Conservation (phyloP, 345 rosid species). For the Pistacia integerrima region DNA sequence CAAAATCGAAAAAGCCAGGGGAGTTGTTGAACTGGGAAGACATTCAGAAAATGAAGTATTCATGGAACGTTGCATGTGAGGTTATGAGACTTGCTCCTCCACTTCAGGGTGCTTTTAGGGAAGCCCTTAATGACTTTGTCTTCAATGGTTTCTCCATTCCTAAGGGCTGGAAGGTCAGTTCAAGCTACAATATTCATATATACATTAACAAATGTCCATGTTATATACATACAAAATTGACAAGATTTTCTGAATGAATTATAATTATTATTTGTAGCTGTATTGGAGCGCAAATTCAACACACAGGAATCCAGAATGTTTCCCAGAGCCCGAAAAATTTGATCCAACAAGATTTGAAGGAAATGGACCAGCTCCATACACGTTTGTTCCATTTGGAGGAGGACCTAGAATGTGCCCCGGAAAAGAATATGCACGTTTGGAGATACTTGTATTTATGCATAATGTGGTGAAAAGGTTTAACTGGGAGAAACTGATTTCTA, state of each 20-base stretch:
- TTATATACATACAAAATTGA: too few species aligned
- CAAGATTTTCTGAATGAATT: too few species aligned
- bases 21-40: slow-evolving; percentile 28
- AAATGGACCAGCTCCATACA: slow-evolving; percentile 27
- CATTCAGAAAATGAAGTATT: slow-evolving; percentile 27
- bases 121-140: slow-evolving; percentile 20
- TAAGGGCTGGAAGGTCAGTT: slow-evolving; percentile 27
- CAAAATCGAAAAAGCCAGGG: slow-evolving; percentile 15
- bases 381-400: slow-evolving; percentile 29
- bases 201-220: too few species aligned
- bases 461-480: slow-evolving; percentile 22
- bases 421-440: slow-evolving; percentile 30
- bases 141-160: slow-evolving; percentile 25
- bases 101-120: slow-evolving; percentile 28
- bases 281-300: slow-evolving; percentile 28
- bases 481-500: slow-evolving; percentile 21
- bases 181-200: too few species aligned
- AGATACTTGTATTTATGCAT: slow-evolving; percentile 28
- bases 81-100: slow-evolving; percentile 31
- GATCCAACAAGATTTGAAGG: slow-evolving; percentile 29
- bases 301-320: slow-evolving; percentile 25
- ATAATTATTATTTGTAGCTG: not conserved
- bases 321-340: slow-evolving; percentile 26
- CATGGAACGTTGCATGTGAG: slow-evolving; percentile 34
- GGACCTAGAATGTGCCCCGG: slow-evolving; percentile 34